These are phyloP conservation scores for Fusarium pilosicola DNA, from an alignment of 2,329 filamentous ascomycete genomes.

Conservation along the genomic window DNA sequence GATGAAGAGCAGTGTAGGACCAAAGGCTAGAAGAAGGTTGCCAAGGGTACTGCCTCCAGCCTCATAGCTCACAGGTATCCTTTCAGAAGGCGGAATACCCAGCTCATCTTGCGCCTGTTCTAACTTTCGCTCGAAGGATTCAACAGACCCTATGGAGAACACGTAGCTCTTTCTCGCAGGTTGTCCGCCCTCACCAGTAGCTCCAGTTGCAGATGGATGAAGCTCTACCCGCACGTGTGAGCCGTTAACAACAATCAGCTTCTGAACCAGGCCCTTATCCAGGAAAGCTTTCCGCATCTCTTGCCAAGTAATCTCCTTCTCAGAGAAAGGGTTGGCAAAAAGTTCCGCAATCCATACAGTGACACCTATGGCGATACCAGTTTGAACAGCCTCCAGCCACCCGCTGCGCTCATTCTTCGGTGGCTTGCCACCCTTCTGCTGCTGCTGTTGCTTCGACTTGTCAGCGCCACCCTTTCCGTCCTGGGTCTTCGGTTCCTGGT, in stretches of 20 bases:
- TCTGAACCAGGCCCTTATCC: constrained; percentile 95
- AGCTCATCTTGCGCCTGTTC: constrained; percentile 90
- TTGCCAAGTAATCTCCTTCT: constrained; percentile 93
- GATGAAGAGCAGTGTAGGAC: constrained; percentile 86
- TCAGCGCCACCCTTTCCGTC: constrained; percentile 35
- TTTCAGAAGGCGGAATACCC: constrained; percentile 84
- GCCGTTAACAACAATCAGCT: constrained; percentile 82
- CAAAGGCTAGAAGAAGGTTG: constrained; percentile 80
- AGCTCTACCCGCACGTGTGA: constrained; percentile 80
- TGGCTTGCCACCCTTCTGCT: constrained; percentile 49
- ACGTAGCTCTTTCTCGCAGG: constrained; percentile 67
- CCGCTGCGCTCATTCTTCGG: constrained; percentile 49
- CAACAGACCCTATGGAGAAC: constrained; percentile 94
- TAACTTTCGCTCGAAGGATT: constrained; percentile 88
- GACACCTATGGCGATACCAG: constrained; percentile 58
- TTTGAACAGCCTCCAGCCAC: constrained; percentile 50
- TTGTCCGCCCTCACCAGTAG: constrained; percentile 43
- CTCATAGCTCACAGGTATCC: constrained; percentile 91
- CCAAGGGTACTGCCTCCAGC: constrained; percentile 79
- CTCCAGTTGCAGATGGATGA: constrained; percentile 71
- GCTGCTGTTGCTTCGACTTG: constrained; percentile 41
- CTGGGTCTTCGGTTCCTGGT: constrained; percentile 36
- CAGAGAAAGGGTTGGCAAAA: constrained; percentile 55
- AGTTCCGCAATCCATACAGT: constrained; percentile 61
- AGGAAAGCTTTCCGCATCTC: constrained; percentile 94